Percentiles rank a stretch among this genome's conserved stretches.
These are phyloP conservation scores for Plectosphaerella plurivora DNA, from an alignment of 2,329 filamentous ascomycete species.

Conservation along the genomic window DNA sequence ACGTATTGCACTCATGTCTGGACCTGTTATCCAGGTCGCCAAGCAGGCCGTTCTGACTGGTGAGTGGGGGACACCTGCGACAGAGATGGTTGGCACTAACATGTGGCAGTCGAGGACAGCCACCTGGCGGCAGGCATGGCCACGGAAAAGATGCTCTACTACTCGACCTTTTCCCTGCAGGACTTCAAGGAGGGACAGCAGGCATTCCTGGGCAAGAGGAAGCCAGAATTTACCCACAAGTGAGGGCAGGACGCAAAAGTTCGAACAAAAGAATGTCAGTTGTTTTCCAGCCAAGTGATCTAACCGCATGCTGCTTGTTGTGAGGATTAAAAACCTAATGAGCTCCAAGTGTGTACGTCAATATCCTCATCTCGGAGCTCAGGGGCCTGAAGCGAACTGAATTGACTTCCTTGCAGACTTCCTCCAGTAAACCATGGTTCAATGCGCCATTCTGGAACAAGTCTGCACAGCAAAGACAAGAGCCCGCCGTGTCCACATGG, in stretches of 20 bases:
- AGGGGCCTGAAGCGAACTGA: too few species aligned
- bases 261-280: too few species aligned
- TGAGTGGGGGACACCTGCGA: conserved; percentile 14
- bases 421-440: too few species aligned
- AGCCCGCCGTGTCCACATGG: too few species aligned
- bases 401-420: too few species aligned
- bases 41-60: conserved; percentile 38
- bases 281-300: too few species aligned
- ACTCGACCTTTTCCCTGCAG: conserved; percentile 27
- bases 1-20: conserved; percentile 32
- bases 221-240: conserved; percentile 17
- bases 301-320: too few species aligned
- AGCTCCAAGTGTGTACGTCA: too few species aligned
- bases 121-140: conserved; percentile 33
- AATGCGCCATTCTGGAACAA: too few species aligned
- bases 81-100: not conserved
- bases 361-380: too few species aligned
- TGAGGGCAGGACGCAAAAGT: not conserved
- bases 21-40: conserved; percentile 32
- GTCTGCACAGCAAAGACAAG: too few species aligned
- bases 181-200: conserved; percentile 35
- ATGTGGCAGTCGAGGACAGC: conserved; percentile 31
- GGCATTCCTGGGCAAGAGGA: conserved; percentile 34
- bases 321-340: too few species aligned
- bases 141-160: conserved; percentile 28